These are phyloP conservation scores for Aspergillus melleus DNA, from an alignment of 2,329 filamentous ascomycete species.

Conservation along the genomic window DNA sequence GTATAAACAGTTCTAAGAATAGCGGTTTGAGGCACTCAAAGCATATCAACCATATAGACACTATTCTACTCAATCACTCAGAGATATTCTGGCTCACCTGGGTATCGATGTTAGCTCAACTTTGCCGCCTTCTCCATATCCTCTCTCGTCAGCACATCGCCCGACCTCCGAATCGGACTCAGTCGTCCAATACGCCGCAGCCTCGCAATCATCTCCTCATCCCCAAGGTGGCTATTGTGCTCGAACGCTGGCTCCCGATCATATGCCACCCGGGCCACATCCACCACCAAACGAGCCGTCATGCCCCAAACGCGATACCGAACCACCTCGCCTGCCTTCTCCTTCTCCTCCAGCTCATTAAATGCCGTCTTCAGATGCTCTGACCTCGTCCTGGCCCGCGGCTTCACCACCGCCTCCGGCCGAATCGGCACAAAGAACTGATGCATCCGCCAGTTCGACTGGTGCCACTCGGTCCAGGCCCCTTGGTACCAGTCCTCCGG, in stretches of 20 bases:
- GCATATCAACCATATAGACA: no score
- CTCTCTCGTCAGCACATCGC: constrained; percentile 54
- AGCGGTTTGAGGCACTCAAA: no score
- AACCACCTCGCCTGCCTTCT: constrained; percentile 46
- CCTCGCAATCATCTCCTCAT: constrained; percentile 64
- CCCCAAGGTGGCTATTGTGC: constrained; percentile 63
- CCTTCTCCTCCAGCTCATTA: constrained; percentile 48
- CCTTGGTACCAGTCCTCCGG: constrained; percentile 80
- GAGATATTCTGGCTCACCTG: not conserved
- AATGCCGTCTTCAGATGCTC: constrained; percentile 45
- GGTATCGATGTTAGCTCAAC: constrained; percentile 9
- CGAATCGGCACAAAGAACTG: constrained; percentile 86
- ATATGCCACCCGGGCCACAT: constrained; percentile 83
- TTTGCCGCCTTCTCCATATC: constrained; percentile 49
- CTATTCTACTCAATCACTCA: not conserved
- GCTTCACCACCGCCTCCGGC: constrained; percentile 67
- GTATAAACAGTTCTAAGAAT: no score
- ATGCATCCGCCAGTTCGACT: constrained; percentile 79
- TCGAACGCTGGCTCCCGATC: constrained; percentile 81
- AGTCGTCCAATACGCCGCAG: constrained; percentile 59
- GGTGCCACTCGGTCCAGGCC: constrained; percentile 76
- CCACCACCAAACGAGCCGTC: constrained; percentile 87
- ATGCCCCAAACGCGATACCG: constrained; percentile 91
- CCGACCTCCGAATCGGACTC: constrained; percentile 50
- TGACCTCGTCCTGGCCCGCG: constrained; percentile 38